phyloP scores from a whole-genome alignment of 2,329 filamentous ascomycete genomes.

The Passalora sequoiae region DNA sequence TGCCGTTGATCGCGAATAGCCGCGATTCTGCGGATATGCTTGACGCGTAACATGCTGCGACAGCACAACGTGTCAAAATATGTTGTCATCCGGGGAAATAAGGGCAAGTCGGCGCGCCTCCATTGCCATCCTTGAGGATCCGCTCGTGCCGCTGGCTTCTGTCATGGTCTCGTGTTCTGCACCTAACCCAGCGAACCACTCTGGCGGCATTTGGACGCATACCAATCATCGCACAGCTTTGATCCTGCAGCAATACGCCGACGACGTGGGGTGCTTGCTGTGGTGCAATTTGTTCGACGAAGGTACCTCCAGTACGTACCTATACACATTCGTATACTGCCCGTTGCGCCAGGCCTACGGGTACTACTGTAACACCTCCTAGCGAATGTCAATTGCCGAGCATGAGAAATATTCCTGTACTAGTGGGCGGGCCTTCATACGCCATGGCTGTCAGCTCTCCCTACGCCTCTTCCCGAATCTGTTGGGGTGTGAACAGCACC shows the following conservation, averaged over 20 bases:
- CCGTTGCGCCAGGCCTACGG: too few species aligned
- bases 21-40: neutral
- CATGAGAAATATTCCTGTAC: neutral
- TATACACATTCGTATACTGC: too few species aligned
- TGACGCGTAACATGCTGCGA: neutral
- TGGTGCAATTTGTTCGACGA: too few species aligned
- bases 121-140: too few species aligned
- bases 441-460: conserved; percentile 8
- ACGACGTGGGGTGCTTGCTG: conserved; percentile 1
- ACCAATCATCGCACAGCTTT: neutral
- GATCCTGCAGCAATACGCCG: neutral
- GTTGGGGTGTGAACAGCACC: too few species aligned
- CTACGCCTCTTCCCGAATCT: too few species aligned
- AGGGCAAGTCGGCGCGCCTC: neutral
- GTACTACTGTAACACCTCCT: too few species aligned
- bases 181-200: neutral
- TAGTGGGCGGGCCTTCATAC: neutral
- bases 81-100: conserved; percentile 2
- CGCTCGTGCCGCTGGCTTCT: neutral
- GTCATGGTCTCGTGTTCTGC: neutral
- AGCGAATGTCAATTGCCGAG: neutral
- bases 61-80: conserved; percentile 5
- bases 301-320: neutral
- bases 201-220: neutral
- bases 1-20: conserved; percentile 3